Evolutionary conservation across 2,329 filamentous ascomycete genomes (phyloP).

Genomic region (Setomelanomma holmii): DNA sequence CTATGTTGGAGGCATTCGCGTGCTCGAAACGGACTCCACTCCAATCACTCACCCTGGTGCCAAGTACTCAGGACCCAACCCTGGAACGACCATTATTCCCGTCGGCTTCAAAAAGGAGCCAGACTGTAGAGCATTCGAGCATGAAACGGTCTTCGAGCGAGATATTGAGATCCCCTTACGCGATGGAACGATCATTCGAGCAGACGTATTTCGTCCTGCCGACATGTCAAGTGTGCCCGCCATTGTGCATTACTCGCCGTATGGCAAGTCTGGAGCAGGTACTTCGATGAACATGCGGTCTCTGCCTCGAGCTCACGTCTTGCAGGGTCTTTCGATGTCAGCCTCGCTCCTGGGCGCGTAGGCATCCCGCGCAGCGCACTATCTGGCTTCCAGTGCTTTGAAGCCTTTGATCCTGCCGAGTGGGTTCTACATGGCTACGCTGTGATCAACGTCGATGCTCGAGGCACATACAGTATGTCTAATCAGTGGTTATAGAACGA

Average conservation of each 20-base stretch:
- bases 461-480: conserved; percentile 29
- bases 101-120: not conserved
- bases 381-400: conserved; percentile 47
- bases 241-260: not conserved
- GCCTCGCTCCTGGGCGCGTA: not conserved
- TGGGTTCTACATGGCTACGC: conserved; percentile 42
- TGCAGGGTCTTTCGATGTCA: not conserved
- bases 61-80: not conserved
- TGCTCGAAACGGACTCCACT: not conserved
- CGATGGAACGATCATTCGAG: not conserved
- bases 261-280: not conserved
- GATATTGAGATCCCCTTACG: not conserved
- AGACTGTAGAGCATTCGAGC: not conserved
- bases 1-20: not conserved
- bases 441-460: conserved; percentile 38
- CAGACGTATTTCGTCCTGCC: not conserved
- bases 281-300: not conserved
- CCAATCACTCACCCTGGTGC: not conserved
- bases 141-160: not conserved
- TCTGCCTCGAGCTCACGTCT: not conserved
- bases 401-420: conserved; percentile 50
- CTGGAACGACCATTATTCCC: not conserved
- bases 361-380: not conserved
- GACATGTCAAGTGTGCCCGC: not conserved
- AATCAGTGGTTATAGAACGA: conserved; percentile 3